Percentiles rank a stretch among this genome's conserved stretches.
These are phyloP conservation scores for Tetrahymena elliotti DNA, from an alignment of 73 alveolate species.

Conservation along the genomic window DNA sequence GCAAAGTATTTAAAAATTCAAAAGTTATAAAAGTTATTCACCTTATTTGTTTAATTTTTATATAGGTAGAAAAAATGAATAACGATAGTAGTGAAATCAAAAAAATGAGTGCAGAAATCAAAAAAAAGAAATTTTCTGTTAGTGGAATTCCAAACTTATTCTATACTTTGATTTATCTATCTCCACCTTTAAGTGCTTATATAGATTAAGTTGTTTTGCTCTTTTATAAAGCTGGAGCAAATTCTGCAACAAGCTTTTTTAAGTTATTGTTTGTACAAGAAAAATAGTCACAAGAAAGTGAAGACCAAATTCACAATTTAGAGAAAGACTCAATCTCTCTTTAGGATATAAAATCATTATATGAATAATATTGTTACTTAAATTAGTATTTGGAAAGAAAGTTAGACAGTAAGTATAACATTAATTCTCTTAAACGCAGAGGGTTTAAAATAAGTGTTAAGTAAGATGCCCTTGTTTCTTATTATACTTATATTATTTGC, in stretches of 20 bases:
- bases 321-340: slow-evolving; percentile 22
- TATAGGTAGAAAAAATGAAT: background rate
- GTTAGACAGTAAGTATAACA: background rate
- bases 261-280: background rate
- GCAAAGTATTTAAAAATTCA: background rate
- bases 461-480: slow-evolving; percentile 25
- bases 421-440: background rate
- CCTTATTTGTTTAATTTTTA: too few relatives aligned
- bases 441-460: slow-evolving; percentile 11
- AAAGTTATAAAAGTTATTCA: too few relatives aligned
- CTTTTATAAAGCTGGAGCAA: slow-evolving; percentile 1
- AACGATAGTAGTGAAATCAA: background rate
- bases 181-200: slow-evolving; percentile 37
- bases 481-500: slow-evolving; percentile 6
- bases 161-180: slow-evolving; percentile 1
- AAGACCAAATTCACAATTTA: slow-evolving; percentile 9
- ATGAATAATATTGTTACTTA: slow-evolving; percentile 24
- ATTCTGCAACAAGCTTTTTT: slow-evolving; percentile 14
- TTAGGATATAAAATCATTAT: slow-evolving; percentile 18
- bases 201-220: slow-evolving; percentile 24
- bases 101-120: background rate
- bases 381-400: slow-evolving; percentile 28
- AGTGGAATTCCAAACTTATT: background rate
- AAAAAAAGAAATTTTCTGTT: background rate
- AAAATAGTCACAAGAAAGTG: background rate